Evolutionary conservation across 352 stramenopile species (phyloP).

Genomic region (Globisporangium paddicum): DNA sequence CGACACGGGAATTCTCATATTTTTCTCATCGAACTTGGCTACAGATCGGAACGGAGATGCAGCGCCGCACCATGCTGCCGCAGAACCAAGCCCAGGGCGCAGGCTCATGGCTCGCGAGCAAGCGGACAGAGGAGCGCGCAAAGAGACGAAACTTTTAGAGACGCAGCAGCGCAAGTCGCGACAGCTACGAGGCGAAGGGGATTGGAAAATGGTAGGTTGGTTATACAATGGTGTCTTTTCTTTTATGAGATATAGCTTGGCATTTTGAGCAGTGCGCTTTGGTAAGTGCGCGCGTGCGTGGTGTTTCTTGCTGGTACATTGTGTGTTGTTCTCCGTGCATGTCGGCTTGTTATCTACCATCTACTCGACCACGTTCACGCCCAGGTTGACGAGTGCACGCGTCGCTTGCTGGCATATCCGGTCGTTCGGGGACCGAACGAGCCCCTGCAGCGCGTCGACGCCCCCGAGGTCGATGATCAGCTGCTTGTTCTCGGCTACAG

Average conservation of each 20-base stretch:
- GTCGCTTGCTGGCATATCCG: conserved; percentile 88
- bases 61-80: conserved; percentile 84
- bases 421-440: conserved; percentile 79
- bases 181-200: neutral
- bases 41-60: conserved; percentile 86
- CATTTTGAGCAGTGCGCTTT: neutral
- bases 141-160: conserved; percentile 73
- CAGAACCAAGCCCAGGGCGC: conserved; percentile 48
- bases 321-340: conserved; percentile 16
- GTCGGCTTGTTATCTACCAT: neutral
- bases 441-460: conserved; percentile 73
- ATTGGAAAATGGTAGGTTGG: neutral
- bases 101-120: conserved; percentile 77
- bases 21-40: too few species aligned
- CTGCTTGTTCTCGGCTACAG: conserved; percentile 85
- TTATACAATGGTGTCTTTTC: conserved; percentile 1
- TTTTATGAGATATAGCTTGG: neutral
- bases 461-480: conserved; percentile 80
- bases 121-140: conserved; percentile 79
- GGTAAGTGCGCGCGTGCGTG: too few species aligned
- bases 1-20: neutral
- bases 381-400: conserved; percentile 85
- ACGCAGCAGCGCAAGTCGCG: neutral
- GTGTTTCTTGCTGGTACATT: conserved; percentile 2
- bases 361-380: conserved; percentile 79